A percentile compares a stretch with the other conserved stretches of the same genome.
Conservation (phyloP, 2,329 filamentous ascomycete genomes). For the Beauveria brongniartii region DNA sequence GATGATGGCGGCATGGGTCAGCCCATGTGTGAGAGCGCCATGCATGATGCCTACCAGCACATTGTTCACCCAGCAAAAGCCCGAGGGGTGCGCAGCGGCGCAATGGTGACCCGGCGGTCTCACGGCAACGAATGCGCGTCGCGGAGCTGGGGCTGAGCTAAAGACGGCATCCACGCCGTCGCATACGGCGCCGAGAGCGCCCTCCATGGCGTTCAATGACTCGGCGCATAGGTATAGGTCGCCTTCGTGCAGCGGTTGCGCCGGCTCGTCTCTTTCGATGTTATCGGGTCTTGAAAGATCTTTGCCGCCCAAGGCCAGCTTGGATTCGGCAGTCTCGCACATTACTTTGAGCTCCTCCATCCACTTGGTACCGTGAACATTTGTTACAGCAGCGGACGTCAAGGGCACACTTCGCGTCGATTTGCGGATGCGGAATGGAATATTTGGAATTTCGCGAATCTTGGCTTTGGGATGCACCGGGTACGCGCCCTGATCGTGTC, state of each 20-base stretch:
- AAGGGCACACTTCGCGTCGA: slow-evolving; percentile 65
- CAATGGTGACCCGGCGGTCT: slow-evolving; percentile 94
- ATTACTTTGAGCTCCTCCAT: slow-evolving; percentile 85
- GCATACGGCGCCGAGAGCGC: slow-evolving; percentile 84
- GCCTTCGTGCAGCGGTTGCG: slow-evolving; percentile 67
- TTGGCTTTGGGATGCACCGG: slow-evolving; percentile 58
- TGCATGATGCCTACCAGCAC: slow-evolving; percentile 95
- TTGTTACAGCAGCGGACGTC: slow-evolving; percentile 69
- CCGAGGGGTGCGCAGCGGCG: slow-evolving; percentile 79
- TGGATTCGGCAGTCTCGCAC: slow-evolving; percentile 73
- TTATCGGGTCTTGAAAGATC: slow-evolving; percentile 63
- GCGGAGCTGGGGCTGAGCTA: slow-evolving; percentile 41
- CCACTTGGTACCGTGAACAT: slow-evolving; percentile 86
- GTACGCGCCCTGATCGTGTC: slow-evolving; percentile 63
- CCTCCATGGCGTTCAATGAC: slow-evolving; percentile 80
- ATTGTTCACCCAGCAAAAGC: slow-evolving; percentile 98
- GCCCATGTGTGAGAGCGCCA: slow-evolving; percentile 69
- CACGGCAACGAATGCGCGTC: slow-evolving; percentile 82
- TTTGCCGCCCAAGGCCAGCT: slow-evolving; percentile 67
- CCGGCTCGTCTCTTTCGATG: slow-evolving; percentile 42
- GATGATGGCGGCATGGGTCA: slow-evolving; percentile 90
- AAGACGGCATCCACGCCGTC: slow-evolving; percentile 89
- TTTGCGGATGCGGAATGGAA: slow-evolving; percentile 80
- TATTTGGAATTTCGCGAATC: slow-evolving; percentile 43
- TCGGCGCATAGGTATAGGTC: slow-evolving; percentile 87